Percentiles rank a stretch among this genome's conserved stretches.
Evolutionary conservation across 164 flowering plant genomes (phyloP).

Genomic region (Cinnamomum micranthum): DNA sequence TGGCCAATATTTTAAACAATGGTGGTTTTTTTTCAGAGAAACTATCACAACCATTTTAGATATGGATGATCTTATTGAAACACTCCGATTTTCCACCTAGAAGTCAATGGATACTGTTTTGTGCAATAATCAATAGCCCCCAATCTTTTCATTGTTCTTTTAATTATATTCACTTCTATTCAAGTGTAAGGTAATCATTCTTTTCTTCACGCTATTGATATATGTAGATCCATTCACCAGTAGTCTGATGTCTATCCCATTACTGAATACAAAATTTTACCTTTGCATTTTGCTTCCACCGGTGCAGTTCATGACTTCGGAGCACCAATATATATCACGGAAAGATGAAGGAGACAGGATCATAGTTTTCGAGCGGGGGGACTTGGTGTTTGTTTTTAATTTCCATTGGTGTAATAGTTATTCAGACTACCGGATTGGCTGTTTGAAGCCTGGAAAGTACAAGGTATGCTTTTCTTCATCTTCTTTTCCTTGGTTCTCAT

Average conservation of each 20-base stretch:
- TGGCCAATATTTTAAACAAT: no score
- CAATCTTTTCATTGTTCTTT: no score
- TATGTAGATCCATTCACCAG: no score
- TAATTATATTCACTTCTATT: no score
- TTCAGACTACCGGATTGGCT: constrained; percentile 79
- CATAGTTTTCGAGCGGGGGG: constrained; percentile 81
- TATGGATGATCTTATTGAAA: no score
- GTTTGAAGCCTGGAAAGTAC: constrained; percentile 89
- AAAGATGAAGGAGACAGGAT: constrained; percentile 85
- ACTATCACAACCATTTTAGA: no score
- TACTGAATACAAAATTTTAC: not conserved
- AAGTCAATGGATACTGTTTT: no score
- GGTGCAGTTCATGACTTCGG: constrained; percentile 10
- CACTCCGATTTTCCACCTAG: no score
- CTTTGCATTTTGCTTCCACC: not conserved
- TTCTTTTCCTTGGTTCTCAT: not conserved
- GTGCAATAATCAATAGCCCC: no score
- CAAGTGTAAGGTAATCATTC: no score
- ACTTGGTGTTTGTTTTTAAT: constrained; percentile 92
- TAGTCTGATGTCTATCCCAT: not conserved
- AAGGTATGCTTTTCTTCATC: constrained; percentile 42
- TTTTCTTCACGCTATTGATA: no score
- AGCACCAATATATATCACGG: constrained; percentile 19
- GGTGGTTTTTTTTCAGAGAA: no score
- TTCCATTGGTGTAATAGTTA: constrained; percentile 94